phyloP scores from a whole-genome alignment of 768 basidiomycete species.

The Hortiboletus campestris region DNA sequence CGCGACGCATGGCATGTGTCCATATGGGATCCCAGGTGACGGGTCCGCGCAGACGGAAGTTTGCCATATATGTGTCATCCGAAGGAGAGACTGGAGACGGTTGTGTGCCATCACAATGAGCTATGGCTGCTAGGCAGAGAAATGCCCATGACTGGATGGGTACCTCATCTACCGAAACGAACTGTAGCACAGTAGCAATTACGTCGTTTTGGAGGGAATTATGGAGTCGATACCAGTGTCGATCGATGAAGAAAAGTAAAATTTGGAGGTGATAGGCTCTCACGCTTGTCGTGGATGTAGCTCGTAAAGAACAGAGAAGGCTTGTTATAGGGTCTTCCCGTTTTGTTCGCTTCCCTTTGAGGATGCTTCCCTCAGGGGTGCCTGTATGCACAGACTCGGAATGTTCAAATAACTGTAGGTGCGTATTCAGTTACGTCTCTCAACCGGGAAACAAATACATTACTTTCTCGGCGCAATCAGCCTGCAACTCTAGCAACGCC shows the following conservation, averaged over 20 bases:
- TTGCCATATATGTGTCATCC: background rate
- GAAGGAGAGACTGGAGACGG: slow-evolving; percentile 1
- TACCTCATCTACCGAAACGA: slow-evolving; percentile 63
- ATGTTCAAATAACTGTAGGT: slow-evolving; percentile 55
- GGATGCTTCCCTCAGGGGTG: slow-evolving; percentile 31
- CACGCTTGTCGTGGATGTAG: slow-evolving; percentile 31
- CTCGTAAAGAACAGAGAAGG: slow-evolving; percentile 51
- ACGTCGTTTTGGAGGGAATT: slow-evolving; percentile 55
- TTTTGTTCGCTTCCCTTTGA: slow-evolving; percentile 50
- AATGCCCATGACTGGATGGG: slow-evolving; percentile 83
- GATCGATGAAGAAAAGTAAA: slow-evolving; percentile 80
- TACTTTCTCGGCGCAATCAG: slow-evolving; percentile 74
- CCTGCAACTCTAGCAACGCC: slow-evolving; percentile 76
- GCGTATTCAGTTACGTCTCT: background rate
- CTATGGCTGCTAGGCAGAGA: slow-evolving; percentile 73
- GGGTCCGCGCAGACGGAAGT: slow-evolving; percentile 12
- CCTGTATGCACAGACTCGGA: slow-evolving; percentile 53
- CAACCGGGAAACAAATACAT: slow-evolving; percentile 6
- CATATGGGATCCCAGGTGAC: slow-evolving; percentile 80
- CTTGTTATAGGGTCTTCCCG: slow-evolving; percentile 58
- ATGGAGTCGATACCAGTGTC: slow-evolving; percentile 70
- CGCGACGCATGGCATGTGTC: slow-evolving; percentile 77
- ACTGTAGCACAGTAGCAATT: slow-evolving; percentile 51
- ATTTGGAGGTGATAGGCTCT: slow-evolving; percentile 63
- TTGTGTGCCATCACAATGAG: slow-evolving; percentile 42